A percentile compares a stretch with the other conserved stretches of the same genome.
Conservation (phyloP, 768 basidiomycete genomes). For the Stropharia rugosoannulata region DNA sequence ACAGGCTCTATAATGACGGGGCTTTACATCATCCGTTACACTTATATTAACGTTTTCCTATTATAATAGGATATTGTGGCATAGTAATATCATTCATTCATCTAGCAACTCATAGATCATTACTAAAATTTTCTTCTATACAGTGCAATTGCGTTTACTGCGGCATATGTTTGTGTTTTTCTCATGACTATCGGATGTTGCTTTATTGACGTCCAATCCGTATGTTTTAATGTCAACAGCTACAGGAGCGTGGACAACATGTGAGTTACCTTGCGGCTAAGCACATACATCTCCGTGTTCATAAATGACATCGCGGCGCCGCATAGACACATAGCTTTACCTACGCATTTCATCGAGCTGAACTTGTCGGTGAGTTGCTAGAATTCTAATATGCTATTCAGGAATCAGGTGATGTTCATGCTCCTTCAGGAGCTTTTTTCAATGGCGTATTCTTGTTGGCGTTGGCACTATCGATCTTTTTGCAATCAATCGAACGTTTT, state of each 20-base stretch:
- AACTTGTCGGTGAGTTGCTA: constrained; percentile 44
- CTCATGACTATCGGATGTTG: neutral
- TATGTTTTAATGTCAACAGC: constrained; percentile 22
- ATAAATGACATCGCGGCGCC: constrained; percentile 3
- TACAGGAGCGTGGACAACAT: constrained; percentile 40
- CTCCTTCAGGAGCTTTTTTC: constrained; percentile 46
- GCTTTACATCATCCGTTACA: neutral
- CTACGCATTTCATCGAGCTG: constrained; percentile 55
- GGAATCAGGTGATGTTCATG: constrained; percentile 2
- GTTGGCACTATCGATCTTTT: constrained; percentile 50
- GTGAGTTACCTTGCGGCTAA: constrained; percentile 31
- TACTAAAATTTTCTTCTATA: neutral
- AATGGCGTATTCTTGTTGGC: constrained; percentile 54
- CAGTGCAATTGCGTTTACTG: constrained; percentile 43
- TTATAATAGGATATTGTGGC: constrained; percentile 43
- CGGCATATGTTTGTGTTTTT: constrained; percentile 37
- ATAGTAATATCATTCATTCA: constrained; percentile 28
- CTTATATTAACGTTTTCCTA: neutral
- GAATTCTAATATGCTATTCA: constrained; percentile 4
- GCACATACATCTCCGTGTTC: neutral
- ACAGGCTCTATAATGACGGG: neutral
- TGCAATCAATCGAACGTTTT: constrained; percentile 55
- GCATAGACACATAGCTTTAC: constrained; percentile 47
- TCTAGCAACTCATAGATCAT: neutral
- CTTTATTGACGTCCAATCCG: neutral